Conservation (phyloP, 805 yeast genomes). For the Yarrowia deformans region DNA sequence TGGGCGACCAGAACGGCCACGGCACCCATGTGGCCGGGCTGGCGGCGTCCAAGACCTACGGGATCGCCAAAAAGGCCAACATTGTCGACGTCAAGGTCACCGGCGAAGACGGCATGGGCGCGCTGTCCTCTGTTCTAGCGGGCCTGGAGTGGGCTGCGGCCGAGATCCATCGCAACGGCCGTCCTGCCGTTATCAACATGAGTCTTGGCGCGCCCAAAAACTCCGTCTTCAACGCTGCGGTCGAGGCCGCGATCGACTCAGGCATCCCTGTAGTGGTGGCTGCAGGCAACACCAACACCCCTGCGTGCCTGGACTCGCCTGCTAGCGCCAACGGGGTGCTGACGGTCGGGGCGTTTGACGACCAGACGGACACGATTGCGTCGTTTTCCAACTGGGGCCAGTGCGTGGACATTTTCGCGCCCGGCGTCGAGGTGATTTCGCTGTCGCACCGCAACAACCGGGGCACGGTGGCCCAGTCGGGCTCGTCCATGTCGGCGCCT, state of each 20-base stretch:
- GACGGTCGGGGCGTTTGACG: constrained; percentile 90
- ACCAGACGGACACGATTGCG: constrained; percentile 71
- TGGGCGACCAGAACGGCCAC: constrained; percentile 82
- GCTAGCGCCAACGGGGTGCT: constrained; percentile 76
- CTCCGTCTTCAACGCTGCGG: constrained; percentile 45
- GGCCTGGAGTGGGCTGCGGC: constrained; percentile 62
- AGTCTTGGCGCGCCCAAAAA: constrained; percentile 47
- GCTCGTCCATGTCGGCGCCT: constrained; percentile 98
- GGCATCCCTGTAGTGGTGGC: constrained; percentile 49
- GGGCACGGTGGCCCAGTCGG: constrained; percentile 49
- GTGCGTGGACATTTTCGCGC: constrained; percentile 87
- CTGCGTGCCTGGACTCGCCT: constrained; percentile 87
- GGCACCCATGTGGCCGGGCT: constrained; percentile 93
- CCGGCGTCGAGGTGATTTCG: constrained; percentile 85
- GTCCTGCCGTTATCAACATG: constrained; percentile 45
- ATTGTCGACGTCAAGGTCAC: constrained; percentile 79
- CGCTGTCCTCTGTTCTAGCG: constrained; percentile 50
- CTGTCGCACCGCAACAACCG: constrained; percentile 42
- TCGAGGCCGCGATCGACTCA: constrained; percentile 44
- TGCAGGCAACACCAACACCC: constrained; percentile 73
- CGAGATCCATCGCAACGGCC: constrained; percentile 60
- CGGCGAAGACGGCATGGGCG: constrained; percentile 72
- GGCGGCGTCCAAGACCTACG: constrained; percentile 78
- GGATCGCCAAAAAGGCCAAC: constrained; percentile 76
- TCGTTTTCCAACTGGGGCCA: constrained; percentile 88